Percentiles rank a stretch among this genome's conserved stretches.
Conservation (phyloP, 1,139 yeast genomes). For the Groenewaldozyma sp. region DNA sequence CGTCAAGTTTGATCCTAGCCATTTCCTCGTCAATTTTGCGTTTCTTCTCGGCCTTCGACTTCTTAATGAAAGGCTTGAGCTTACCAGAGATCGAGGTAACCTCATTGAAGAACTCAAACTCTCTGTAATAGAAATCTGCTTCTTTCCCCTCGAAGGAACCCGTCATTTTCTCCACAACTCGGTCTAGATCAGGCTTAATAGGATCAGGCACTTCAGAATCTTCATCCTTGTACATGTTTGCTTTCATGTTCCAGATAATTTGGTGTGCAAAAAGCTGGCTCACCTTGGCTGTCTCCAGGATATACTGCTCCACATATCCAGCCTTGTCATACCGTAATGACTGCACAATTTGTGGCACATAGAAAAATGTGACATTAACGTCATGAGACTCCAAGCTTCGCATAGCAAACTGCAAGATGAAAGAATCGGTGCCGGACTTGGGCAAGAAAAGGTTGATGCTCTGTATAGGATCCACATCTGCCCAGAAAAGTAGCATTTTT, state of each 20-base stretch:
- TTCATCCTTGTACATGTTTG: conserved; percentile 87
- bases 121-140: conserved; percentile 61
- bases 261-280: conserved; percentile 94
- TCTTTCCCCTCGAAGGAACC: conserved; percentile 52
- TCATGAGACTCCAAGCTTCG: conserved; percentile 84
- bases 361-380: conserved; percentile 82
- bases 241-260: conserved; percentile 95
- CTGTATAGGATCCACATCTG: conserved; percentile 72
- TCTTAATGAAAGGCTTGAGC: conserved; percentile 85
- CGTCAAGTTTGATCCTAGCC: conserved; percentile 64
- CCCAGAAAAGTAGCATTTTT: conserved; percentile 55
- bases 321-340: conserved; percentile 68
- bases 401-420: conserved; percentile 77
- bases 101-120: conserved; percentile 81
- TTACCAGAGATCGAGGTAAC: conserved; percentile 93
- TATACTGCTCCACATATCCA: conserved; percentile 84
- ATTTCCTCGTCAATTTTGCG: conserved; percentile 94
- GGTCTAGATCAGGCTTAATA: conserved; percentile 75
- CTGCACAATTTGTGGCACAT: conserved; percentile 97
- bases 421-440: conserved; percentile 57
- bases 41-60: conserved; percentile 93
- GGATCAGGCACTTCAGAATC: conserved; percentile 66
- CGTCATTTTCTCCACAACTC: conserved; percentile 60
- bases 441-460: conserved; percentile 81
- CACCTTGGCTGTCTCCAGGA: conserved; percentile 84